A percentile compares a stretch with the other conserved stretches of the same genome.
Conservation (phyloP, 2,329 filamentous ascomycete species). For the Colletotrichum ledebouriae region DNA sequence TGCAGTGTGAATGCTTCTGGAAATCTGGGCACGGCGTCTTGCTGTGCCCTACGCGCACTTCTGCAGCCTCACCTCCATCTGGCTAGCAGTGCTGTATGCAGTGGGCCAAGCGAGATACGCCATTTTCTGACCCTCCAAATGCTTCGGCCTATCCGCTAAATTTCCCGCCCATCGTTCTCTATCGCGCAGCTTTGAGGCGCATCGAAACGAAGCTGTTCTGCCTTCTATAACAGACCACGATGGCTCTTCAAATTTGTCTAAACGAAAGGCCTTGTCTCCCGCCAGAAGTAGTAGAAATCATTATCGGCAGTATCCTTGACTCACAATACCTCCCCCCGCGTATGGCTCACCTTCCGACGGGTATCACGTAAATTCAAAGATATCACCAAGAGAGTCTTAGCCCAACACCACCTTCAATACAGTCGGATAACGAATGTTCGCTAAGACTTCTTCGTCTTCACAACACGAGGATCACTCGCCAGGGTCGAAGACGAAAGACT, state of each 20-base stretch:
- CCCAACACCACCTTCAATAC: conserved; percentile 31
- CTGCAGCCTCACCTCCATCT: no score
- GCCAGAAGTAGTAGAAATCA: conserved; percentile 38
- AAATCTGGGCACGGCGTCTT: no score
- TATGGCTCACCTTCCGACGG: conserved; percentile 42
- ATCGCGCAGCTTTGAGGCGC: no score
- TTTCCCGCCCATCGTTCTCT: no score
- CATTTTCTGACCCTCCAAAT: no score
- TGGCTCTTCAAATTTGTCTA: not conserved
- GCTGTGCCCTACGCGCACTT: no score
- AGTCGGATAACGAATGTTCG: conserved; percentile 33
- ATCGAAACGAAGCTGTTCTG: no score
- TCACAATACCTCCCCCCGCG: conserved; percentile 40
- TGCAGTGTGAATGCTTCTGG: no score
- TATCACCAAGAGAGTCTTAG: conserved; percentile 40
- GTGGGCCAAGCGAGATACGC: no score
- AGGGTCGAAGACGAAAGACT: not conserved
- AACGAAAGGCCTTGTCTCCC: conserved; percentile 22
- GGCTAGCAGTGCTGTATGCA: no score
- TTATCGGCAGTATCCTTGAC: conserved; percentile 40
- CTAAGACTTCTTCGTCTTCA: conserved; percentile 23
- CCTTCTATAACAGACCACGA: no score
- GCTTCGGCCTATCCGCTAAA: no score
- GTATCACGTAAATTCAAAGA: conserved; percentile 37
- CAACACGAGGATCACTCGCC: not conserved